These are phyloP conservation scores for Cenchrus fungigraminus DNA, from an alignment of 176 grass and related monocot species.

Conservation along the genomic window DNA sequence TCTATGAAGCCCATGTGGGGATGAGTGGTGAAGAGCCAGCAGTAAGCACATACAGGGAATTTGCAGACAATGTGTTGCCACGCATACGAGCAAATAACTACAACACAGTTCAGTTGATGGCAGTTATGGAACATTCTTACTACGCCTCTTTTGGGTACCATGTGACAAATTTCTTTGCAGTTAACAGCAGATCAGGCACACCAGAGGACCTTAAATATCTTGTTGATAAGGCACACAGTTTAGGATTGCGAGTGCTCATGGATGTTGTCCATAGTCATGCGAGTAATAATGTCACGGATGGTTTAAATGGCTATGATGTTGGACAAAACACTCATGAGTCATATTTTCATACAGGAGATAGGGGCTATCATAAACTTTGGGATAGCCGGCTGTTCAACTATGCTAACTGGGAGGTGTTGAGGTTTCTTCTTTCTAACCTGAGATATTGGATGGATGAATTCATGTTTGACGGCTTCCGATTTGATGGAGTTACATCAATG, in stretches of 20 bases:
- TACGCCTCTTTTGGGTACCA: constrained; percentile 99
- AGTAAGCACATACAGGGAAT: constrained; percentile 86
- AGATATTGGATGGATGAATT: constrained; percentile 97
- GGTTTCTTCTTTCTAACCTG: constrained; percentile 95
- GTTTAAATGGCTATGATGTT: constrained; percentile 97
- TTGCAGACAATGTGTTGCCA: constrained; percentile 92
- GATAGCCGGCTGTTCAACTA: constrained; percentile 97
- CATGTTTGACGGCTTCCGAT: constrained; percentile 92
- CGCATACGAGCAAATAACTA: constrained; percentile 89
- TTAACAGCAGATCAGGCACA: constrained; percentile 89
- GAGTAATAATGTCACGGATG: constrained; percentile 82
- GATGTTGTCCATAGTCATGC: constrained; percentile 96
- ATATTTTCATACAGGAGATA: constrained; percentile 91
- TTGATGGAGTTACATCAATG: constrained; percentile 97
- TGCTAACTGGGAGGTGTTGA: constrained; percentile 93
- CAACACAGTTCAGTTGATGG: constrained; percentile 96
- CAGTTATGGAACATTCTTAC: constrained; percentile 96
- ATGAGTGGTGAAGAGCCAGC: constrained; percentile 83
- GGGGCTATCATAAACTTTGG: constrained; percentile 91
- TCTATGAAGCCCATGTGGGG: constrained; percentile 95
- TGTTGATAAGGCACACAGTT: constrained; percentile 91
- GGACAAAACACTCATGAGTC: constrained; percentile 75
- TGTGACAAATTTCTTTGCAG: constrained; percentile 97
- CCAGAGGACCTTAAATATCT: constrained; percentile 98
- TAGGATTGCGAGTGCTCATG: constrained; percentile 86